phyloP scores from a whole-genome alignment of 148 eudicot species.

The Dysphania ambrosioides region DNA sequence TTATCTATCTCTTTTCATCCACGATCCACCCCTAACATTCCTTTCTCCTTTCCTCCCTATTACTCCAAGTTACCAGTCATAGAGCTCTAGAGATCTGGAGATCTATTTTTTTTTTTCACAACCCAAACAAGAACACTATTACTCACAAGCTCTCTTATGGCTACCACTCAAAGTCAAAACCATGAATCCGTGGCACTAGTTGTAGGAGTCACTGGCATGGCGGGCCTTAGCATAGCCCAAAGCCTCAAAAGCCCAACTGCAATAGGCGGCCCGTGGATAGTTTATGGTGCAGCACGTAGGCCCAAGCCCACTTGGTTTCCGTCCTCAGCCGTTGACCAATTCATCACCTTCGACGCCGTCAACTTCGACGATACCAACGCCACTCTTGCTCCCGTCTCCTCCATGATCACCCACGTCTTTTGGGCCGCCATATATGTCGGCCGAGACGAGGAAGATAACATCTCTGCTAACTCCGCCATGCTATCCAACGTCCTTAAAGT shows the following conservation, averaged over 20 bases:
- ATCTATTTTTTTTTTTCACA: too few species aligned
- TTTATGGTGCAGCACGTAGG: slow-evolving; percentile 41
- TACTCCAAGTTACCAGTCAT: too few species aligned
- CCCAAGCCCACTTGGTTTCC: slow-evolving; percentile 41
- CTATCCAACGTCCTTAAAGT: slow-evolving; percentile 34
- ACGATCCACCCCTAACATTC: too few species aligned
- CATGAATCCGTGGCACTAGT: slow-evolving; percentile 11
- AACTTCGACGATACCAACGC: slow-evolving; percentile 22
- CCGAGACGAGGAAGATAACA: slow-evolving; percentile 21
- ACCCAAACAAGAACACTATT: too few species aligned
- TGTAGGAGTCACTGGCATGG: slow-evolving; percentile 33
- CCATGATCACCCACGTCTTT: slow-evolving; percentile 41
- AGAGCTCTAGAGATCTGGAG: too few species aligned
- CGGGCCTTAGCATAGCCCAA: slow-evolving; percentile 33
- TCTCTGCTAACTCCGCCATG: slow-evolving; percentile 32
- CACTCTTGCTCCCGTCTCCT: slow-evolving; percentile 30
- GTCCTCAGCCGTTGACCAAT: slow-evolving; percentile 28
- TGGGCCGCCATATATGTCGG: slow-evolving; percentile 31
- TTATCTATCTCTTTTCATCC: too few species aligned
- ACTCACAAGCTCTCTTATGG: background rate
- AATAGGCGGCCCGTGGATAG: slow-evolving; percentile 45
- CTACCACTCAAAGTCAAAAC: background rate
- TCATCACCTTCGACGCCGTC: slow-evolving; percentile 38
- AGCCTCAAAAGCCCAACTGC: slow-evolving; percentile 31
- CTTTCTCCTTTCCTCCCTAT: too few species aligned